Percentiles rank a stretch among this genome's conserved stretches.
Evolutionary conservation across 805 yeast genomes (phyloP).

Genomic region (Deakozyma indianensis): DNA sequence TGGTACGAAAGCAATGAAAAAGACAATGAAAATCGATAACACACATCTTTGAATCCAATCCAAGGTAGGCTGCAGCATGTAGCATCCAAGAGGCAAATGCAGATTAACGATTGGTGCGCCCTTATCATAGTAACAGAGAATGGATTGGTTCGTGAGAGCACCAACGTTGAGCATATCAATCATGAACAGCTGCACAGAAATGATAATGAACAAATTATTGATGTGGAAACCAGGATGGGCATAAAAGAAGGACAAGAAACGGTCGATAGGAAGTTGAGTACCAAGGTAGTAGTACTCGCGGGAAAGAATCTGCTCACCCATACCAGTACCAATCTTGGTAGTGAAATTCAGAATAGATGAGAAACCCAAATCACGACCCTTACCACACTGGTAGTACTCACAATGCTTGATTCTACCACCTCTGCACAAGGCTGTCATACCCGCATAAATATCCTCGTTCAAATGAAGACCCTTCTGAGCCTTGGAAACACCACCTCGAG

Average conservation of each 20-base stretch:
- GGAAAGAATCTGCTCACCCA: slow-evolving; percentile 92
- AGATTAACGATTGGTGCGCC: slow-evolving; percentile 61
- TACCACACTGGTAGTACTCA: slow-evolving; percentile 93
- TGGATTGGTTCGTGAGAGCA: slow-evolving; percentile 57
- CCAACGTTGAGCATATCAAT: slow-evolving; percentile 68
- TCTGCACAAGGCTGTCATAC: slow-evolving; percentile 76
- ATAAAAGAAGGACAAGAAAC: slow-evolving; percentile 84
- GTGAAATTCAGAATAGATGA: slow-evolving; percentile 86
- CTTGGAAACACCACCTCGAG: slow-evolving; percentile 90
- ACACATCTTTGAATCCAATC: slow-evolving; percentile 86
- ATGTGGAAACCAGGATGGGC: slow-evolving; percentile 96
- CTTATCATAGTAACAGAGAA: slow-evolving; percentile 50
- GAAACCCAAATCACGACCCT: slow-evolving; percentile 91
- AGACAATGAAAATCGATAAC: slow-evolving; percentile 80
- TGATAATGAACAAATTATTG: slow-evolving; percentile 74
- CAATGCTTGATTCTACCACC: slow-evolving; percentile 94
- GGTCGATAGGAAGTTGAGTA: slow-evolving; percentile 73
- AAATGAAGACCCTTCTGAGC: slow-evolving; percentile 88
- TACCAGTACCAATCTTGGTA: slow-evolving; percentile 92
- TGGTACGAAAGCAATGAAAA: slow-evolving; percentile 84
- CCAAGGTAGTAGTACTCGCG: slow-evolving; percentile 88
- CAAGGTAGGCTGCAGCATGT: slow-evolving; percentile 69
- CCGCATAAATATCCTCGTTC: slow-evolving; percentile 93
- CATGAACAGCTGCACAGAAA: slow-evolving; percentile 82
- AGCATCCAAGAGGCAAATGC: slow-evolving; percentile 70